Evolutionary conservation across 768 basidiomycete species (phyloP).

Genomic region (Lactarius hatsudake): DNA sequence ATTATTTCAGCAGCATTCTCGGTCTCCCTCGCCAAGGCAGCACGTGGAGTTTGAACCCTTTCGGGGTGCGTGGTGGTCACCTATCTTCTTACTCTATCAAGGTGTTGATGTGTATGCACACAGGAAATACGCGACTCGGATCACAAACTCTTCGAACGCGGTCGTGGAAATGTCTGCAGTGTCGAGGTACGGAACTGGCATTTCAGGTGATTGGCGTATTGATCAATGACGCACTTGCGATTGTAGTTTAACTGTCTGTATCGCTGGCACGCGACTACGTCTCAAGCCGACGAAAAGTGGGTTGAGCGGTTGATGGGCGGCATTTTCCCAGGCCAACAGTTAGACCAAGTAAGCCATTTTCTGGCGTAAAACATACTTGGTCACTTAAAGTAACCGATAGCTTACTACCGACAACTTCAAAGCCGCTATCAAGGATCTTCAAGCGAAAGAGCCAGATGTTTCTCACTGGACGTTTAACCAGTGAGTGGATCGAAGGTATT

Average conservation of each 20-base stretch:
- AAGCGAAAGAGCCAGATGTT: conserved; percentile 44
- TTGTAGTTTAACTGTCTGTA: conserved; percentile 80
- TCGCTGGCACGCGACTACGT: conserved; percentile 84
- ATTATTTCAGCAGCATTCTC: conserved; percentile 78
- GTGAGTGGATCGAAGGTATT: conserved; percentile 37
- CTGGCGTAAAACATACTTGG: background rate
- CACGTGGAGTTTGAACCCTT: conserved; percentile 75
- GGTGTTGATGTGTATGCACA: background rate
- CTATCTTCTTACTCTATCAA: background rate
- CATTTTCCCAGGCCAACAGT: conserved; percentile 52
- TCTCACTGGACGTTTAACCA: conserved; percentile 65
- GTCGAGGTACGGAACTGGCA: conserved; percentile 54
- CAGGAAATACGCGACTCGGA: conserved; percentile 66
- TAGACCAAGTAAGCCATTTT: conserved; percentile 37
- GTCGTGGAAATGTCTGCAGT: conserved; percentile 77
- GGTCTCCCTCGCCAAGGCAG: conserved; percentile 75
- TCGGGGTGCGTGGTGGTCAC: conserved; percentile 46
- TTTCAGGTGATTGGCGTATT: background rate
- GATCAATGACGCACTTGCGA: background rate
- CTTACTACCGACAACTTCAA: conserved; percentile 53
- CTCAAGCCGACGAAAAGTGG: conserved; percentile 69
- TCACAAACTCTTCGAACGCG: conserved; percentile 70
- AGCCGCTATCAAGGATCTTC: conserved; percentile 39
- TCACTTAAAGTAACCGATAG: conserved; percentile 25
- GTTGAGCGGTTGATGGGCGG: conserved; percentile 46